Base-by-base conservation (phyloP, 768 basidiomycete species). In the Piloderma croceum region DNA sequence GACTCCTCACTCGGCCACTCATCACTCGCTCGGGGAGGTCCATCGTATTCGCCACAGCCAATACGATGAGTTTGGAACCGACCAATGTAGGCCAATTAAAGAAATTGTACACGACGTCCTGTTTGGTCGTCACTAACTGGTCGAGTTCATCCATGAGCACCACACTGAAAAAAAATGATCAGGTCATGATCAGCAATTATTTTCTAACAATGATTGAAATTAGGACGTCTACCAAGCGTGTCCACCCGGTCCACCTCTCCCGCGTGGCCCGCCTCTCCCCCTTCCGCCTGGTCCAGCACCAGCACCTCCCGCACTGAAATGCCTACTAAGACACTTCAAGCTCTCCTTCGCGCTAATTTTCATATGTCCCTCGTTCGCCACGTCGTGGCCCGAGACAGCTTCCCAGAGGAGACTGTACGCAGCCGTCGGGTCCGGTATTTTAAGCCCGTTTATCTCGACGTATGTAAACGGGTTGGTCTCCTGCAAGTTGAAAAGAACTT, bases 131-230 rank as follows among this genome's bases (percentile, higher is more conserved):
- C 51, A 98, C 80, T 21, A 99, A 73, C 59, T 98, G 96, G 62
- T 99, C 96, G 4, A 99, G 74, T 63, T 99, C 96, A 59, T 99
- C 94, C 90, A 99, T 98, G 12, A 99, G 70, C 4, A 98, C 92
- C 4, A 98, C 86, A 42, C 92, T 97, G 48, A 6, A n/a, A n/a
- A n/a, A n/a, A n/a, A n/a, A 27, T 24, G 31, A 19, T n/a, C n/a
- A 17, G 9, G 23, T 49, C 32, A 50, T 44, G 9, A 35, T 38
- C 27, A 18, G 38, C 24, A 40, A 27, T 33, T 36, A 24, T 41
- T 45, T 13, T 48, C 31, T 3, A 12, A 38, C 31, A 24, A 9
- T 24, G 24, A n/a, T 39, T 41, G 38, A 34, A 20, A 31, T 33
- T 7, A 9, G 44, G n/a, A 10, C 10, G 69, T 79, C 40, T 46